Evolutionary conservation across 345 rosid genomes (phyloP).

Genomic region (Citrus medica): DNA sequence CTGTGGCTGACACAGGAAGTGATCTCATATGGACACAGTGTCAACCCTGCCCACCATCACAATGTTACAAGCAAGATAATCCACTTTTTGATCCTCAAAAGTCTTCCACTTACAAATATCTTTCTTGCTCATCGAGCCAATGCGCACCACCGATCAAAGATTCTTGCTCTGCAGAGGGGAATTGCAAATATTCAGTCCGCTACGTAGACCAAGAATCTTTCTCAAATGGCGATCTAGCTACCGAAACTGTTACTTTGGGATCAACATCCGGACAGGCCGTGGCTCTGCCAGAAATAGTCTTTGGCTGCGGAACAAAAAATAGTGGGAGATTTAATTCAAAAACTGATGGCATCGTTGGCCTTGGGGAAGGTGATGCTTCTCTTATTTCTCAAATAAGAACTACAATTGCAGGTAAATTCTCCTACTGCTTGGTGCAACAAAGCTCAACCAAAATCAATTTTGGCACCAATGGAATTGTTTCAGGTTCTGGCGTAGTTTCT

Average conservation of each 20-base stretch:
- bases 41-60: conserved; percentile 13
- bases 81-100: conserved; percentile 34
- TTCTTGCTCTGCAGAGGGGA: neutral
- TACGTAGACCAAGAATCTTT: conserved; percentile 37
- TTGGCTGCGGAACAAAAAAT: conserved; percentile 53
- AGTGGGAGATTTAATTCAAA: conserved; percentile 32
- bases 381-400: conserved; percentile 47
- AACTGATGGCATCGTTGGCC: conserved; percentile 53
- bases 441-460: conserved; percentile 46
- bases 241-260: conserved; percentile 40
- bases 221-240: conserved; percentile 38
- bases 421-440: conserved; percentile 53
- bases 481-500: conserved; percentile 30
- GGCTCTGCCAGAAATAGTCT: conserved; percentile 22
- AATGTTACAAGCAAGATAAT: conserved; percentile 25
- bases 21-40: conserved; percentile 22
- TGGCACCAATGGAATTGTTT: conserved; percentile 42
- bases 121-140: conserved; percentile 27
- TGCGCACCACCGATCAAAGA: conserved; percentile 17
- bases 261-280: conserved; percentile 36
- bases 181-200: conserved; percentile 21
- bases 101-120: conserved; percentile 34
- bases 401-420: conserved; percentile 46
- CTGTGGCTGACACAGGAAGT: conserved; percentile 20
- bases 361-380: conserved; percentile 52